Evolutionary conservation across 805 yeast genomes (phyloP), one percentile per base, ranked within the genome.

Genomic region (Saccharomycopsis selenospora): DNA sequence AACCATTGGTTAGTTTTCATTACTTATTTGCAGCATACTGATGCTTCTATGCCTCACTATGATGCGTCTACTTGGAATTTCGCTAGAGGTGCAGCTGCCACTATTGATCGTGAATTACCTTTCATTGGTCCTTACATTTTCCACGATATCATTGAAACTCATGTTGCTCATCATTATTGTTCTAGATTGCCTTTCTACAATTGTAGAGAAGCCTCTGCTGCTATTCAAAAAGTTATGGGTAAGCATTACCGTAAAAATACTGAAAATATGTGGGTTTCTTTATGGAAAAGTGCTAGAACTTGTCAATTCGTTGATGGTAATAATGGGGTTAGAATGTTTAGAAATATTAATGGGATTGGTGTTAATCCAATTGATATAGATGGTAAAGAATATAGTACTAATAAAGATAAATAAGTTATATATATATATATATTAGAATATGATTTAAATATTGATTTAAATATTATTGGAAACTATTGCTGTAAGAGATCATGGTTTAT

Each of bases 1-100:
- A 86, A 86, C 77, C 95, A 87, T 69, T 86, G 95, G 95, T 72
- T 86, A 56, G 95, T 87, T 41, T 84, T 84, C 66, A 84, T 86
- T 64, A 86, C 95, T 36, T 87, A 69, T 65, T 75, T 86, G 59
- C 95, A 86, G 66, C 95, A 86, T 69, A 76, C 93, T 14, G 91
- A 84, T 64, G 79, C 86, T 26, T 58, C 75, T 13, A 73, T 87
- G 73, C 90, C 95, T 26, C 95, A 86, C 66, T 86, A 86, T 68
- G 81, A 79, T 52, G 76, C 80, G 50, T 59, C 66, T 36, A 82
- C 80, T 65, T 86, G 95, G 95, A 85, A 75, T 57, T 85, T 84
- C 63, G 89, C 90, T 45, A 77, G 90, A 61, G 95, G 95, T 56
- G 95, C 95, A 26, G 90, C 93, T 48, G 85, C 91, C 52, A 86